A percentile compares a stretch with the other conserved stretches of the same genome.
These are phyloP conservation scores for Penicillium sumatraense DNA, from an alignment of 2,329 filamentous ascomycete genomes.

Conservation along the genomic window DNA sequence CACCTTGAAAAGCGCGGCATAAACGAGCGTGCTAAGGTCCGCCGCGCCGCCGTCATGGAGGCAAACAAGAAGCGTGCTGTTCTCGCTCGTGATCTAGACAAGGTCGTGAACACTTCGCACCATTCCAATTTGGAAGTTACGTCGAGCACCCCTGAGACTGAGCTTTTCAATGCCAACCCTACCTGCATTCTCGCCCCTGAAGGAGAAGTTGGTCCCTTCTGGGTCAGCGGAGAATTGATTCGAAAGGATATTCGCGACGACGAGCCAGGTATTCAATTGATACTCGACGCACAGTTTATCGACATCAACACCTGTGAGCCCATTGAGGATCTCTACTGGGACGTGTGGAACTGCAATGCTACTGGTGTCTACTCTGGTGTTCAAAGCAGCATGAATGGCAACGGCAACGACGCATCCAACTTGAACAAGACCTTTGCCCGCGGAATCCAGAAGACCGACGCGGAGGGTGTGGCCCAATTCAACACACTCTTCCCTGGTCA, in stretches of 20 bases:
- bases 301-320: constrained; percentile 47
- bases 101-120: constrained; percentile 43
- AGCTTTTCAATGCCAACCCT: constrained; percentile 23
- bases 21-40: constrained; percentile 27
- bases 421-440: constrained; percentile 48
- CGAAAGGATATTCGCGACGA: constrained; percentile 42
- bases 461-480: constrained; percentile 48
- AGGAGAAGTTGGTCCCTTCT: constrained; percentile 4
- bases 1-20: constrained; percentile 26
- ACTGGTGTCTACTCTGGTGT: constrained; percentile 45
- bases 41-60: constrained; percentile 25
- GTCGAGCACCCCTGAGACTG: constrained; percentile 20
- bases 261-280: constrained; percentile 41
- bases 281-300: constrained; percentile 46
- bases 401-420: constrained; percentile 56
- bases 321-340: constrained; percentile 36
- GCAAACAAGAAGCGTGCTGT: constrained; percentile 21
- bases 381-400: constrained; percentile 41
- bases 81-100: constrained; percentile 37
- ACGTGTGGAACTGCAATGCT: constrained; percentile 50
- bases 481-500: constrained; percentile 50
- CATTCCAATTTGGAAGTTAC: constrained; percentile 36
- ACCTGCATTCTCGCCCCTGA: constrained; percentile 31
- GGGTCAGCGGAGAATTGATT: constrained; percentile 44
- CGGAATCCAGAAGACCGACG: constrained; percentile 49